Evolutionary conservation across 108 stramenopile species (phyloP).

Genomic region (Hondaea fermentalgiana): DNA sequence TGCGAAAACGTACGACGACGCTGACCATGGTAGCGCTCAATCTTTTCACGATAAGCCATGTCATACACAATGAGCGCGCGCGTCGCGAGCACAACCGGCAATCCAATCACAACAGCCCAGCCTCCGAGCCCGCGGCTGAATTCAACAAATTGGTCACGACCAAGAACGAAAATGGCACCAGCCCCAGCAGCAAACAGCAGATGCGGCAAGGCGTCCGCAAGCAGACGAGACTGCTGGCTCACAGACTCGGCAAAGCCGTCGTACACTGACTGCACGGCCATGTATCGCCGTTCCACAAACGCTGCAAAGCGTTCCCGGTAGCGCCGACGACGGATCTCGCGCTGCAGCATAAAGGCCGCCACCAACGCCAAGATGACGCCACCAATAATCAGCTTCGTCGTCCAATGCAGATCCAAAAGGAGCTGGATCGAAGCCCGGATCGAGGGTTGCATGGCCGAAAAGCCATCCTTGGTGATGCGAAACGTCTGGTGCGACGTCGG

Average conservation of each 20-base stretch:
- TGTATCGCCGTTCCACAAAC: not conserved
- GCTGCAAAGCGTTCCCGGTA: not conserved
- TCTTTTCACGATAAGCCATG: not conserved
- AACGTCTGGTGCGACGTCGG: conserved; percentile 5
- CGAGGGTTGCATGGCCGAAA: conserved; percentile 17
- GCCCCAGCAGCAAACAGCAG: not conserved
- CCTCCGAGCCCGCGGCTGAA: not conserved
- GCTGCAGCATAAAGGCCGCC: not conserved
- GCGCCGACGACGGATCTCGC: not conserved
- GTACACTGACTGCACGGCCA: not conserved
- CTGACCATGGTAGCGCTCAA: not conserved
- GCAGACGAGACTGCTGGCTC: not conserved
- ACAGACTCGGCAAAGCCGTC: not conserved
- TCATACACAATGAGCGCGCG: conserved; percentile 7
- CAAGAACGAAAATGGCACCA: not conserved
- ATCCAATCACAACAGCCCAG: not conserved
- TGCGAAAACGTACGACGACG: not conserved
- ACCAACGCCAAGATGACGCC: not conserved
- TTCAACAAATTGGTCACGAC: not conserved
- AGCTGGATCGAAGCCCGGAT: not conserved
- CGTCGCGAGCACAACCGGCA: not conserved
- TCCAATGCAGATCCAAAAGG: not conserved
- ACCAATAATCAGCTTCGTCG: not conserved
- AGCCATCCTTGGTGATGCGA: not conserved
- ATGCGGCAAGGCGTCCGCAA: not conserved